Evolutionary conservation across 2,329 filamentous ascomycete genomes (phyloP).

Genomic region (Aureobasidium sp.): DNA sequence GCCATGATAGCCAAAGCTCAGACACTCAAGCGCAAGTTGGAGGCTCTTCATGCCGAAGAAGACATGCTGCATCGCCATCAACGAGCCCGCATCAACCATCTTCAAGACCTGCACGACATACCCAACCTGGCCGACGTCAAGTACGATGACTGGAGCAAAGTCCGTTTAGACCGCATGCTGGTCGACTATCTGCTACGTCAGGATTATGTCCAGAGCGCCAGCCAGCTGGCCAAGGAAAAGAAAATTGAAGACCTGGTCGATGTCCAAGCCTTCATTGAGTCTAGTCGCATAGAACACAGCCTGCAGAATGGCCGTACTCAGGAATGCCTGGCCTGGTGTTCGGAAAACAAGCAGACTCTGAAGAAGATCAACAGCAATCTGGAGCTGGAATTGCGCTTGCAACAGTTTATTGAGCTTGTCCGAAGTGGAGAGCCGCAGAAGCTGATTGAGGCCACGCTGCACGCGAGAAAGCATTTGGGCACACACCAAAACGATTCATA

Average conservation of each 20-base stretch:
- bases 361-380: constrained; percentile 82
- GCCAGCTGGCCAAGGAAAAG: constrained; percentile 65
- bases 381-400: constrained; percentile 86
- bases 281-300: constrained; percentile 69
- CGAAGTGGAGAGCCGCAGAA: constrained; percentile 58
- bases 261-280: constrained; percentile 77
- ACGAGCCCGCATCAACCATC: constrained; percentile 68
- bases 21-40: constrained; percentile 80
- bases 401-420: constrained; percentile 91
- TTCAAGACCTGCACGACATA: constrained; percentile 74
- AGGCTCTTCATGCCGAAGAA: constrained; percentile 71
- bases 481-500: constrained; percentile 63
- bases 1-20: constrained; percentile 79
- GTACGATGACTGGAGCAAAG: constrained; percentile 84
- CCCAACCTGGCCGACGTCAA: constrained; percentile 80
- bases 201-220: constrained; percentile 73
- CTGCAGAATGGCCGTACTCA: constrained; percentile 63
- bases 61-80: constrained; percentile 66
- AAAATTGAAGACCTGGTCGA: constrained; percentile 77
- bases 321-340: constrained; percentile 83
- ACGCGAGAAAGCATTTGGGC: constrained; percentile 75
- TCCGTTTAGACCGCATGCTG: constrained; percentile 72
- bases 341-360: constrained; percentile 85
- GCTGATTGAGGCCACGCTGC: constrained; percentile 67
- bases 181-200: constrained; percentile 88